A percentile compares a stretch with the other conserved stretches of the same genome.
These are phyloP conservation scores for Terfezia claveryi DNA, from an alignment of 495 filamentous ascomycete species.

Conservation along the genomic window DNA sequence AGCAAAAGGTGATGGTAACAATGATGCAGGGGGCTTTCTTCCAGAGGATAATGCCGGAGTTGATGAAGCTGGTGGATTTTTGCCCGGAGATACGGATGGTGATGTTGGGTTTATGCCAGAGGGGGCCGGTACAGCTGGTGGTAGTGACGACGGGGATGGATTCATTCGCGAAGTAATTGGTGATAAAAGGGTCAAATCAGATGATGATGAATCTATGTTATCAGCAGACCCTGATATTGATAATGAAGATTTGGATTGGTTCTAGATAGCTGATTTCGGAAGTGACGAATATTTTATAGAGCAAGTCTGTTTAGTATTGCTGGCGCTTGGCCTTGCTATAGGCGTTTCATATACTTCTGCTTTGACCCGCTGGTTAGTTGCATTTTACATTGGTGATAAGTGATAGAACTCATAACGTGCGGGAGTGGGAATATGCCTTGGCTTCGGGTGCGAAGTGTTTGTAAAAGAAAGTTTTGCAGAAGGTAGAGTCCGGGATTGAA, in stretches of 20 bases:
- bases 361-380: not conserved
- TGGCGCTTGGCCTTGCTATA: not conserved
- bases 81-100: conserved; percentile 7
- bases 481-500: no score
- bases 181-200: not conserved
- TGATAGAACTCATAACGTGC: no score
- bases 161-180: not conserved
- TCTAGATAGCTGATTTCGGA: not conserved
- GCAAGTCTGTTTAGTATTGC: not conserved
- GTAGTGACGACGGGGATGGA: conserved; percentile 7
- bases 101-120: not conserved
- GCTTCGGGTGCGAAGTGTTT: no score
- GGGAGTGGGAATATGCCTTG: no score
- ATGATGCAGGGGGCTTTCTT: not conserved
- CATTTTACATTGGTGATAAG: no score
- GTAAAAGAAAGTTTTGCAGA: no score
- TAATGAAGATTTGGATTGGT: not conserved
- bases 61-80: conserved; percentile 5
- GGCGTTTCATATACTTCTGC: not conserved
- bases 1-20: not conserved
- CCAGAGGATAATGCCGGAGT: not conserved
- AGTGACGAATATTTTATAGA: not conserved
- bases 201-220: not conserved
- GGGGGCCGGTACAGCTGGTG: not conserved
- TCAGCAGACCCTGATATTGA: not conserved